Base-by-base conservation (phyloP, 2,329 filamentous ascomycete genomes). In the Xylariaceae sp. region DNA sequence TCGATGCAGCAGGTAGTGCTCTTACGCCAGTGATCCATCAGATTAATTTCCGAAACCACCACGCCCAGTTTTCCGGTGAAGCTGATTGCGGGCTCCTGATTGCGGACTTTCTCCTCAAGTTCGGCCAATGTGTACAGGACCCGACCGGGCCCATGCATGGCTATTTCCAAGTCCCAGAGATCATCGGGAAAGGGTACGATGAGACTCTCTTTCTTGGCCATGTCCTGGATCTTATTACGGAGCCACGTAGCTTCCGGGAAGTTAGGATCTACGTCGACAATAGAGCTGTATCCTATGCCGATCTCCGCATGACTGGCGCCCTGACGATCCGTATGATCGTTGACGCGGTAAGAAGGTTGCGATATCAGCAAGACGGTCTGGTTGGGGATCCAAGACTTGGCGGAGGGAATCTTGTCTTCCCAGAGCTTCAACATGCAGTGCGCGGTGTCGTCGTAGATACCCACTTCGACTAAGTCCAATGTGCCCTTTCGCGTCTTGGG, bases 371-470 rank as follows among this genome's bases (percentile, higher is more conserved):
- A 66, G 4, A 80, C 65, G 0, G 79, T 81, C 27, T 73, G 63
- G 37, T 74, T 76, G 2, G 79, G 73, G 3, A 65, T 56, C 74
- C 80, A 81, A 1, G 64, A 51, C 4, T 70, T 67, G 2, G 74
- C 72, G 0, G 75, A 78, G 34, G 67, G 63, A 49, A 76, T 72
- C 45, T 77, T 69, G n/a, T 75, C 72, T 37, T 74, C 75, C 76
- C 80, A 85, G 3, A 84, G 68, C 12, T 75, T 80, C n/a, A 85
- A 67, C 1, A 72, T 69, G 3, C 75, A 76, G 56, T 76, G 74
- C 1, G 74, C 74, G 0, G 80, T 84, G 61, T 84, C 75, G 64
- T 86, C 83, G 61, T 82, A 81, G 7, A 85, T 67, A 3, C 72
- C 69, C 3, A 85, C 67, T 45, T 79, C 78, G 30, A 78, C 63